Base-by-base conservation (phyloP, 352 stramenopile species). In the Phytophthora hibernalis region DNA sequence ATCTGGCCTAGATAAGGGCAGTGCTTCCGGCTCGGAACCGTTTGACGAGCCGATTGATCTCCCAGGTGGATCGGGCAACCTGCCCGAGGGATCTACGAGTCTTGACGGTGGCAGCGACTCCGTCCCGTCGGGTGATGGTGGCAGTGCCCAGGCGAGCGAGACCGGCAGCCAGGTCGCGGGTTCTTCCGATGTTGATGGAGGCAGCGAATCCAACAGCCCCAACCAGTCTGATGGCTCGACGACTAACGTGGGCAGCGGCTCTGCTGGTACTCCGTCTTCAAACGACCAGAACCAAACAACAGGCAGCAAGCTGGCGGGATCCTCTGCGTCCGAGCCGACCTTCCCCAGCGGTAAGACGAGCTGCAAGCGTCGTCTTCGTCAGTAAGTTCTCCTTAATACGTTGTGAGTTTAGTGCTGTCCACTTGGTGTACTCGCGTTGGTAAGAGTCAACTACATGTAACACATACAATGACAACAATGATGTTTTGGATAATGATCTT, bases 291-390 rank as follows among this genome's bases (percentile, higher is more conserved):
- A 45, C 16, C 35, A 59, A 35, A 60, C 47, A 38, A 60, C 37
- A 5, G 61, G 38, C 54, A 70, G 61, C 22, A 53, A 64, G n/a
- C 47, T 65, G 54, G 35, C 45, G 5, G 61, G 53, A 15, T 65
- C 61, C 13, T 70, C 61, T 44, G 31, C 15, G 8, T 26, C 54
- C 9, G 53, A 64, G 18, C 54, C 62, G 22, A 60, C 22, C 13
- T 35, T 61, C 40, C 54, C 54, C 3, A 47, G 48, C 22, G 52
- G 51, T 5, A 51, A 47, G 11, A 60, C 40, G 35, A 60, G 62
- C 55, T 72, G 64, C 64, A 72, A 72, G 51, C 56, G 56, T 20
- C 64, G 64, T 59, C 50, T 67, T 6, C 58, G 58, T 16, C 52
- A 61, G 24, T 68, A 68, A 62, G 33, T 56, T 50, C 45, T 35